Evolutionary conservation across 768 basidiomycete species (phyloP).

Genomic region (Pholiota microspora): DNA sequence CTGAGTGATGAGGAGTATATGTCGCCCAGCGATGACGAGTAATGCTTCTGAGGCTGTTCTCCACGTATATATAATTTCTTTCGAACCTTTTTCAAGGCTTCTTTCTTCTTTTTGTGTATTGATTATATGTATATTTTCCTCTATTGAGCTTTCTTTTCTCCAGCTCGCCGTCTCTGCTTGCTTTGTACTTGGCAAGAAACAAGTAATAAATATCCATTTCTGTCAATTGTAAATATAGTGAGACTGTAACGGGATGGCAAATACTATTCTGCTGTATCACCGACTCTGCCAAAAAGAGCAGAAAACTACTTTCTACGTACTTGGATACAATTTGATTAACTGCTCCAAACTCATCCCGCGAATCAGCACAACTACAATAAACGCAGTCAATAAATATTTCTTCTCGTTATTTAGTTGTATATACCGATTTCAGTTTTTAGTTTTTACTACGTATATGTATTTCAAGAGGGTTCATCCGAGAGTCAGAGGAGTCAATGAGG

Average conservation of each 20-base stretch:
- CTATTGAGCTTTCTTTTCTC: conserved; percentile 2
- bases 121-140: conserved; percentile 8
- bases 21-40: conserved; percentile 77
- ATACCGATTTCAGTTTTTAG: background rate
- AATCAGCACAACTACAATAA: too few species aligned
- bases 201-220: background rate
- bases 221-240: too few species aligned
- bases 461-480: background rate
- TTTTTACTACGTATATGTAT: background rate
- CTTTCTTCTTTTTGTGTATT: conserved; percentile 9
- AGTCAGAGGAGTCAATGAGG: background rate
- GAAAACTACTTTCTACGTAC: too few species aligned
- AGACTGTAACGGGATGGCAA: too few species aligned
- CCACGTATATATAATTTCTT: background rate
- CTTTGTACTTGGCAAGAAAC: conserved; percentile 8
- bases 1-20: conserved; percentile 73
- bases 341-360: too few species aligned
- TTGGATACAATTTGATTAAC: too few species aligned
- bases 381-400: background rate
- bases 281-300: too few species aligned
- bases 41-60: conserved; percentile 8
- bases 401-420: background rate
- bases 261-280: too few species aligned
- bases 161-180: background rate
- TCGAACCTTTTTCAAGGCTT: conserved; percentile 1